Conservation (phyloP, 352 stramenopile genomes). For the Phytophthora cryptogea region DNA sequence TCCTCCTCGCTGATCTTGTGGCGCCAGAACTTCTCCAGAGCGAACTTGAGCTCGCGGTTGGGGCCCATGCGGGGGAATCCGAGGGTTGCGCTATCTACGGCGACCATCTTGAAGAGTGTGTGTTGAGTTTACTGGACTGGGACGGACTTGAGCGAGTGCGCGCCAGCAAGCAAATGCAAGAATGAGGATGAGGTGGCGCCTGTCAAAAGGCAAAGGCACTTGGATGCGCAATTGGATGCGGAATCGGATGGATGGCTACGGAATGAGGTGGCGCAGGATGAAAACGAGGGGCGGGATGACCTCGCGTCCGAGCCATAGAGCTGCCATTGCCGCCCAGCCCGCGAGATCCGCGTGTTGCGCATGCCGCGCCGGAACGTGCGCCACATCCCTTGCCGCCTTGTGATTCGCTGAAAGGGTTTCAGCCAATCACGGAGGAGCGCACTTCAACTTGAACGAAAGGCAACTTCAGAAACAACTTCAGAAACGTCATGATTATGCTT, state of each 20-base stretch:
- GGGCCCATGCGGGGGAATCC: constrained; percentile 93
- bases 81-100: constrained; percentile 80
- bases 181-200: constrained; percentile 40
- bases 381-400: constrained; percentile 48
- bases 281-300: constrained; percentile 40
- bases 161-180: constrained; percentile 58
- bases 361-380: constrained; percentile 31
- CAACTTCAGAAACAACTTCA: constrained; percentile 28
- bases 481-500: constrained; percentile 11
- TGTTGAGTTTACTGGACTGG: constrained; percentile 18
- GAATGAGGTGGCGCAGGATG: neutral
- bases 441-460: constrained; percentile 30
- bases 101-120: constrained; percentile 32
- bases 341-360: constrained; percentile 19
- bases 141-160: constrained; percentile 37
- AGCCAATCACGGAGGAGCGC: constrained; percentile 37
- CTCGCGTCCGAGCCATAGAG: constrained; percentile 16
- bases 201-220: neutral
- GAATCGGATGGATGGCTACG: constrained; percentile 20
- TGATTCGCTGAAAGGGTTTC: constrained; percentile 39
- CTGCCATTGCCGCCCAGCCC: constrained; percentile 30
- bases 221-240: neutral
- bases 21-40: constrained; percentile 93
- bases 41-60: constrained; percentile 95
- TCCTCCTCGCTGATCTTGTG: constrained; percentile 81